Evolutionary conservation across 306 rosid genomes (phyloP), one percentile per base, ranked within the genome.

Genomic region (Senna tora): DNA sequence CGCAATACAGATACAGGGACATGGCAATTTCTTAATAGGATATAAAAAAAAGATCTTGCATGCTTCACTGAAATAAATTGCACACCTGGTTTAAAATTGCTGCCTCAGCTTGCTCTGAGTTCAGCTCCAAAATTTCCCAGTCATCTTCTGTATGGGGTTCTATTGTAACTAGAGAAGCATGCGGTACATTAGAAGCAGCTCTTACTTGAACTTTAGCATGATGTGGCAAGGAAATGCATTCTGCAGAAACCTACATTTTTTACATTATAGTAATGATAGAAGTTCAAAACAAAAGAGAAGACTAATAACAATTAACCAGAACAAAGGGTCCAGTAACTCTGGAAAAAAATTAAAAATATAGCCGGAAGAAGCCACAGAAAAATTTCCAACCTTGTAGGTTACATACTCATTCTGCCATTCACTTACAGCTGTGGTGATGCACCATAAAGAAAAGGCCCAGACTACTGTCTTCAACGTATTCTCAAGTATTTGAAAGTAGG

Each of bases 111-210:
- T 81, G 86, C 66, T 93, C 92, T 0, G 97, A 77, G 57, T 91
- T 91, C 36, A 93, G 92, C 84, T 91, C 98, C 84, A 93, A 43
- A 41, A 93, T 91, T 70, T 93, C 98, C 98, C 98, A 93, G 51
- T 93, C 98, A 79, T 93, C 98, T 77, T 91, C 98, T 1, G 87
- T 81, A 41, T 75, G 62, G 4, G 98, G 98, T 67, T 91, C 96
- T 6, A 93, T 75, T 2, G 88, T 76, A 16, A 93, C 86, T 9
- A 77, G 68, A 75, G 90, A 83, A 61, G 98, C 97, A 65, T 86
- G 86, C 0, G 86, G 79, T 21, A 89, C 91, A 58, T 72, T 83
- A n/a, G 83, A 71, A 70, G 84, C 77, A 32, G 76, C 97, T 65
- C 84, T 88, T 21, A 93, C 97, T 68, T 84, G 83, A 77, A 93